Evolutionary conservation across 2,329 filamentous ascomycete species (phyloP), one percentile per base, ranked within the genome.

Genomic region (Lasiodiplodia theobromae): DNA sequence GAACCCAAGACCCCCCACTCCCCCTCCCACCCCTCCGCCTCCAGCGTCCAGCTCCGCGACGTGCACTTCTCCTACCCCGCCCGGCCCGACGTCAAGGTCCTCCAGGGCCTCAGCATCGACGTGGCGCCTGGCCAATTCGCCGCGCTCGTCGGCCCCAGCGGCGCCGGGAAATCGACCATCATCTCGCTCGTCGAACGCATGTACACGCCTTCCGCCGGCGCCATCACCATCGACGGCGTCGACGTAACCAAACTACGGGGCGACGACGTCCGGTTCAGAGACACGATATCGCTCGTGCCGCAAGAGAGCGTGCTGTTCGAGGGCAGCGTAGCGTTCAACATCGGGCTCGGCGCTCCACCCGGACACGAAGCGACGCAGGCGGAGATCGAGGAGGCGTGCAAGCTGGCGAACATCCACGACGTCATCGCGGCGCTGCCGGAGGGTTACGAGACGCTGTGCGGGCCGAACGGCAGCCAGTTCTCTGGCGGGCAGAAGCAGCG

Each of bases 321-420:
- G 64, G 83, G 82, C 3, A 82, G 74, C 34, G 79, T 85, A 12
- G 78, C 76, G 16, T 85, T 84, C 76, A 85, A 85, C 69, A 74
- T 85, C 21, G 75, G 77, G 1, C 76, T 85, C 0, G 83, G 83
- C 25, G 84, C 87, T 1, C 81, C 83, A 0, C 88, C 88, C 0
- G 85, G 83, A 8, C 81, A 85, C 47, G 83, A 86, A 34, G 86
- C 86, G 1, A 86, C 84, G 0, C 80, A 88, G 49, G 85, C 82
- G 4, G 89, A 92, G 56, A 88, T 92, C 58, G 84, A 89, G 70
- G 86, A 87, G 66, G 90, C 90, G 0, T 92, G 89, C 74, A 84
- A 85, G 68, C 79, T 91, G n/a, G 90, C 90, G 38, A 90, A 91
- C 74, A 91, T 93, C 70, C 89, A 92, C 77, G 88, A 92, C 31